Percentiles rank a stretch among this genome's conserved stretches.
Evolutionary conservation across 192 early-diverging fungal species (phyloP).

Genomic region (Backusella circina): DNA sequence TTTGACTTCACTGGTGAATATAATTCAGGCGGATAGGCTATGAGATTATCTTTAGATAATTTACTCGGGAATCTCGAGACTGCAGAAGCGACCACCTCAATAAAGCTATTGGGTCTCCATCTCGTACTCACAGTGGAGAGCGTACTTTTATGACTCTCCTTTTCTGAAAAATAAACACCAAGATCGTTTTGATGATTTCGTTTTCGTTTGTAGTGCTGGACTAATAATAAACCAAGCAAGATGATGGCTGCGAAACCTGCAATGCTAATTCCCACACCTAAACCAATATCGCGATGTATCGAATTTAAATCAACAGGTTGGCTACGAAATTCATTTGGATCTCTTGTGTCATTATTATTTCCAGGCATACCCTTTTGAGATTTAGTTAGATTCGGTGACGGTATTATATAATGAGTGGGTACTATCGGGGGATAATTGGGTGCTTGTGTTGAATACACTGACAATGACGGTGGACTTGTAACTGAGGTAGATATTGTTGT

Average conservation of each 20-base stretch:
- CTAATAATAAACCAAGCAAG: constrained; percentile 20
- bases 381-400: neutral
- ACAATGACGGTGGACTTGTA: neutral
- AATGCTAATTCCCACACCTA: constrained; percentile 27
- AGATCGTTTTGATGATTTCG: neutral
- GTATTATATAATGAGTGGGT: neutral
- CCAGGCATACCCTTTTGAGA: neutral
- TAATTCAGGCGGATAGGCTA: neutral
- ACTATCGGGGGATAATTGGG: too few relatives aligned
- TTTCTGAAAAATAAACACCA: neutral
- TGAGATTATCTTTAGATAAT: neutral
- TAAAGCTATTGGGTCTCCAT: constrained; percentile 33
- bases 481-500: neutral
- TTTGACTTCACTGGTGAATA: neutral
- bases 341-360: neutral
- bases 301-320: neutral
- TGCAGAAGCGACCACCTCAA: constrained; percentile 21
- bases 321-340: neutral
- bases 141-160: neutral
- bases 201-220: constrained; percentile 9
- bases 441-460: neutral
- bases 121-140: constrained; percentile 18
- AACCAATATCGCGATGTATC: constrained; percentile 17
- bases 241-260: constrained; percentile 28
- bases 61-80: constrained; percentile 15